Percentiles rank a stretch among this genome's conserved stretches.
These are phyloP conservation scores for Candida frijolesensis DNA, from an alignment of 1,139 yeast species.

Conservation along the genomic window DNA sequence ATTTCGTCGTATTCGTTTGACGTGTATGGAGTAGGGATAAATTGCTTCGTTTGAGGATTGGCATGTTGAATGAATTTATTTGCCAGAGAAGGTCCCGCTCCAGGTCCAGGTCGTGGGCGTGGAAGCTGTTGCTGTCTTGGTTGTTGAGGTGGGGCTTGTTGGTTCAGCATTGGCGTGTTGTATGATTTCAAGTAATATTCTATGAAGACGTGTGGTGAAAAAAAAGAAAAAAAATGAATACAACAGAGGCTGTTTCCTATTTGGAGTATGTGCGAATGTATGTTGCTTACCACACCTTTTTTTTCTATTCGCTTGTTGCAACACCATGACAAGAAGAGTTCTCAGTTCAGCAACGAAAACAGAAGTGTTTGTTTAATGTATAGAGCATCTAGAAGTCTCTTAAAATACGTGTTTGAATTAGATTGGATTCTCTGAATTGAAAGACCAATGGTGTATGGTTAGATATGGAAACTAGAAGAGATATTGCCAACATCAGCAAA, in stretches of 20 bases:
- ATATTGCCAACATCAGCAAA: too few species aligned
- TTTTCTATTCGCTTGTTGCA: background rate
- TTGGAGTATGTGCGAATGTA: background rate
- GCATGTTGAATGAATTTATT: background rate
- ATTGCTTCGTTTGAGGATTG: background rate
- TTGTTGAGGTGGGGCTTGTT: constrained; percentile 4
- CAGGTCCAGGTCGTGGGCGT: background rate
- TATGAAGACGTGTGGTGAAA: constrained; percentile 1
- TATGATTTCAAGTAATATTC: background rate
- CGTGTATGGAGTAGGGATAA: constrained; percentile 27
- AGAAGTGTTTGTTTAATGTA: too few species aligned
- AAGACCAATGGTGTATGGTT: too few species aligned
- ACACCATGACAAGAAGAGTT: too few species aligned
- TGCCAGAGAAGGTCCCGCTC: constrained; percentile 5
- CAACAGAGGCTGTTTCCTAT: background rate
- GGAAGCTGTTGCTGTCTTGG: constrained; percentile 7
- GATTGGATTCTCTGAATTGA: too few species aligned
- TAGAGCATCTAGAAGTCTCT: too few species aligned
- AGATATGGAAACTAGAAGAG: too few species aligned
- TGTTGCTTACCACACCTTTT: background rate
- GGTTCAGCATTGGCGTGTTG: background rate
- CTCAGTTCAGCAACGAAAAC: too few species aligned
- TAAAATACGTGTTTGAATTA: too few species aligned
- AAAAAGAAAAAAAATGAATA: background rate
- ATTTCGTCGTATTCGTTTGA: constrained; percentile 43